phyloP scores from a whole-genome alignment of 208 protist species.

The Phytomonas sp. region DNA sequence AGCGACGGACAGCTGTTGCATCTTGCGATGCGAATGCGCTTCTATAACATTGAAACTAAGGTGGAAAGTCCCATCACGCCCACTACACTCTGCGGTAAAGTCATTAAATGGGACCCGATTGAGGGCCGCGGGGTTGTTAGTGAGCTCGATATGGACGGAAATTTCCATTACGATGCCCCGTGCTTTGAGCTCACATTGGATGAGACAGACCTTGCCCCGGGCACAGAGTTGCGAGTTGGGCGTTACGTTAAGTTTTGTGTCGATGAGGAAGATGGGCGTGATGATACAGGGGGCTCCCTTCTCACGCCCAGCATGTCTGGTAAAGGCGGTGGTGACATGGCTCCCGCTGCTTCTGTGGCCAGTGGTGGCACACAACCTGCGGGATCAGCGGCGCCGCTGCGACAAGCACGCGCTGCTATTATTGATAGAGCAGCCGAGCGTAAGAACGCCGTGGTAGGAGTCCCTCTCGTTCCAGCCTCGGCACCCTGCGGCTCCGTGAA shows the following conservation, averaged over 20 bases:
- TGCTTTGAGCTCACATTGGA: constrained; percentile 39
- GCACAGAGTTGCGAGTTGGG: constrained; percentile 21
- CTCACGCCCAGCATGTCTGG: background rate
- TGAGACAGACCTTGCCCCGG: constrained; percentile 34
- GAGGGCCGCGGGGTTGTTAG: constrained; percentile 37
- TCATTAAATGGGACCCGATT: constrained; percentile 46
- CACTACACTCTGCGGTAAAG: constrained; percentile 31
- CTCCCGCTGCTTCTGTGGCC: background rate
- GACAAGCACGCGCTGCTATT: constrained; percentile 25
- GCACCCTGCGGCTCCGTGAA: constrained; percentile 11
- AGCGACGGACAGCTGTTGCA: constrained; percentile 7
- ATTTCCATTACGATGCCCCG: constrained; percentile 44
- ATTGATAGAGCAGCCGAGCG: constrained; percentile 34
- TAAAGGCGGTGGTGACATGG: background rate
- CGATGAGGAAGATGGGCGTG: constrained; percentile 5
- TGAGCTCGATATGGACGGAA: constrained; percentile 51
- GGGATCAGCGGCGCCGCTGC: background rate
- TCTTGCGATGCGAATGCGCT: constrained; percentile 26
- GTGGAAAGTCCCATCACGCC: constrained; percentile 39
- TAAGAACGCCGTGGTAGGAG: constrained; percentile 13
- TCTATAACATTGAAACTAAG: constrained; percentile 31
- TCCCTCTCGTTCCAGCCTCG: constrained; percentile 7
- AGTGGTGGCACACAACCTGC: background rate
- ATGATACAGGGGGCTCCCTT: constrained; percentile 6
- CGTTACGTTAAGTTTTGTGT: constrained; percentile 70